phyloP scores from a whole-genome alignment of 805 yeast species.

The Saccharomycopsis malanga region DNA sequence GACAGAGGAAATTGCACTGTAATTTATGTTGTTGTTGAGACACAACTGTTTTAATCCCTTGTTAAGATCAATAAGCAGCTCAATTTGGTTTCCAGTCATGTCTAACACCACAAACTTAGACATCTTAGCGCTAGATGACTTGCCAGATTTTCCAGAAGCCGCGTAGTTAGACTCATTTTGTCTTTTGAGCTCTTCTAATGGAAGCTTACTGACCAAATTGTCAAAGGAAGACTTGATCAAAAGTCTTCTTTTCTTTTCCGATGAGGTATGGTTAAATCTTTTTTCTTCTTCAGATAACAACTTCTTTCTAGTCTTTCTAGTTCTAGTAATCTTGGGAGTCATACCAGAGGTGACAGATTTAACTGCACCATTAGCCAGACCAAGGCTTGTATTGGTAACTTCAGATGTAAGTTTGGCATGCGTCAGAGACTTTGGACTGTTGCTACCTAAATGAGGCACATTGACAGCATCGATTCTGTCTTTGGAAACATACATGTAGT shows the following conservation, averaged over 20 bases:
- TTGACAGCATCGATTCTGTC: not conserved
- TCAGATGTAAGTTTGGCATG: too few species aligned
- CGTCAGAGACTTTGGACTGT: not conserved
- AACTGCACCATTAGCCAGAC: not conserved
- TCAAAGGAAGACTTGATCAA: conserved; percentile 34
- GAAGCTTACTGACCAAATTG: conserved; percentile 26
- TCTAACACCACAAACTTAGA: conserved; percentile 26
- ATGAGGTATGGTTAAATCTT: conserved; percentile 31
- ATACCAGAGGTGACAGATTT: not conserved
- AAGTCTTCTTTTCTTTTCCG: conserved; percentile 34
- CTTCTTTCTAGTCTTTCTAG: conserved; percentile 20
- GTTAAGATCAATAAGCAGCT: conserved; percentile 24
- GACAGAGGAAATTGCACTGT: too few species aligned
- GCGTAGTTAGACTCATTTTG: conserved; percentile 2
- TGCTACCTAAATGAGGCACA: not conserved
- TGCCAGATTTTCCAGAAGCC: conserved; percentile 6
- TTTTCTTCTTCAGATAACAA: conserved; percentile 30
- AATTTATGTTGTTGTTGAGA: too few species aligned
- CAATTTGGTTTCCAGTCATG: conserved; percentile 27
- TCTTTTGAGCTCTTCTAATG: conserved; percentile 17
- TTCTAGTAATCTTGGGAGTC: not conserved
- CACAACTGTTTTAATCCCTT: conserved; percentile 18
- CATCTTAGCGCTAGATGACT: conserved; percentile 15
- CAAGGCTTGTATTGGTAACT: too few species aligned
- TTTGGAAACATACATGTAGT: not conserved